These are phyloP conservation scores for Hondaea fermentalgiana DNA, from an alignment of 108 stramenopile species.

Conservation along the genomic window DNA sequence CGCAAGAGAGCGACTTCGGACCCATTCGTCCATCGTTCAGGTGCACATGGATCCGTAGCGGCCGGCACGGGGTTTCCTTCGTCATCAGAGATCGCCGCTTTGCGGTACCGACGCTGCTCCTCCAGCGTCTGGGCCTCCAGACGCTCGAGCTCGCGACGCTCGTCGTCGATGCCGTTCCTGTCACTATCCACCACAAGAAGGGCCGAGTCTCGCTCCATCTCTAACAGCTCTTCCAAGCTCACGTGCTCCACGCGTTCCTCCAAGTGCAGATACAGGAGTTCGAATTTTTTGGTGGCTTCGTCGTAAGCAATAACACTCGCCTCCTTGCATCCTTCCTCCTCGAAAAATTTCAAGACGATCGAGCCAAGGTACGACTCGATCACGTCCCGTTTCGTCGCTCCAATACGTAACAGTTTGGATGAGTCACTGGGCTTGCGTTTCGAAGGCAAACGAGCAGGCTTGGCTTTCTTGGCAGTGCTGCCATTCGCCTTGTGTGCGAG, in stretches of 20 bases:
- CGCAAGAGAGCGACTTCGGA: background rate
- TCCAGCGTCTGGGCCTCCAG: background rate
- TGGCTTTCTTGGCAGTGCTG: background rate
- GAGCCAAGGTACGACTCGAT: background rate
- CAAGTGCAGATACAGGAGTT: background rate
- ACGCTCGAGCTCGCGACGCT: background rate
- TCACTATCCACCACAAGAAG: background rate
- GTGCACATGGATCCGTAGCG: background rate
- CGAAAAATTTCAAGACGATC: background rate
- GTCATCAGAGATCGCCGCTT: background rate
- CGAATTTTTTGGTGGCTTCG: background rate
- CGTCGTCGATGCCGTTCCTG: background rate
- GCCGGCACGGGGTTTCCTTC: background rate
- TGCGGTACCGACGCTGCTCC: slow-evolving; percentile 4
- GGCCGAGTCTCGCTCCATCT: background rate
- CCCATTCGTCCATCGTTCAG: background rate
- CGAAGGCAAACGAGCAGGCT: background rate
- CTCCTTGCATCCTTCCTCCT: background rate
- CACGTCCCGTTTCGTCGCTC: background rate
- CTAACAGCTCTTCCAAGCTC: background rate
- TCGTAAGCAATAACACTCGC: background rate
- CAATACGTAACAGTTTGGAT: background rate
- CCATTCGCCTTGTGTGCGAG: background rate
- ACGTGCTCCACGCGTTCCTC: background rate
- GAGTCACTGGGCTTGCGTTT: background rate